Evolutionary conservation across 2,329 filamentous ascomycete genomes (phyloP).

Genomic region (Chalaropsis ovoidea): DNA sequence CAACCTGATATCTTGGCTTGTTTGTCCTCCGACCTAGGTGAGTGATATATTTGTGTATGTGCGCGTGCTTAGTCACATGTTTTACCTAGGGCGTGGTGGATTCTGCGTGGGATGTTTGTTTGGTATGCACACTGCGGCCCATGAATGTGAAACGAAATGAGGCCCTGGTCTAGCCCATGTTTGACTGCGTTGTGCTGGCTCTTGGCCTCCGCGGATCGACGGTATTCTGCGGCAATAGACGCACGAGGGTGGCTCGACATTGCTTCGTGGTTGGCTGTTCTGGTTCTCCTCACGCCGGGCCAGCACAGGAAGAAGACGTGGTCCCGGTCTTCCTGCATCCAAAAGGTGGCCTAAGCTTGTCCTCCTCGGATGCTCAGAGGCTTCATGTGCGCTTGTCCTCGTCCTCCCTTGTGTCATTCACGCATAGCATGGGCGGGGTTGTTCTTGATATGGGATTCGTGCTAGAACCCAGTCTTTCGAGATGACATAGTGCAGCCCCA

Average conservation of each 20-base stretch:
- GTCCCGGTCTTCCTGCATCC: neutral
- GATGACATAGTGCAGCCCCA: neutral
- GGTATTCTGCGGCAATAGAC: neutral
- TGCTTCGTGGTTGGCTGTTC: neutral
- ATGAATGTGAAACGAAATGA: neutral
- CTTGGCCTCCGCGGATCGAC: neutral
- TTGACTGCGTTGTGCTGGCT: neutral
- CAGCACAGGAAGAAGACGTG: neutral
- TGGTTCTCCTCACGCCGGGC: neutral
- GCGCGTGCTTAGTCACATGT: neutral
- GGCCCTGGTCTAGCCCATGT: neutral
- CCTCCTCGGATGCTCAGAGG: too few species aligned
- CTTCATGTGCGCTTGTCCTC: too few species aligned
- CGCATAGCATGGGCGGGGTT: neutral
- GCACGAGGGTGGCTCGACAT: neutral
- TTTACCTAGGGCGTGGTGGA: neutral
- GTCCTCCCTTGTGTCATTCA: neutral
- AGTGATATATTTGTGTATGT: neutral
- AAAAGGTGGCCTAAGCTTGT: neutral
- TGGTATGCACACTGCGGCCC: neutral
- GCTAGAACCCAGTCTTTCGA: neutral
- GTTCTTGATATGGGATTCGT: slow-evolving; percentile 10
- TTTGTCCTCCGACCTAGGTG: neutral
- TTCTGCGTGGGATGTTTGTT: too few species aligned
- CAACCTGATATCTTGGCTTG: neutral